Percentiles rank a stretch among this genome's conserved stretches.
Conservation (phyloP, 768 basidiomycete species). For the Suillus placidus region DNA sequence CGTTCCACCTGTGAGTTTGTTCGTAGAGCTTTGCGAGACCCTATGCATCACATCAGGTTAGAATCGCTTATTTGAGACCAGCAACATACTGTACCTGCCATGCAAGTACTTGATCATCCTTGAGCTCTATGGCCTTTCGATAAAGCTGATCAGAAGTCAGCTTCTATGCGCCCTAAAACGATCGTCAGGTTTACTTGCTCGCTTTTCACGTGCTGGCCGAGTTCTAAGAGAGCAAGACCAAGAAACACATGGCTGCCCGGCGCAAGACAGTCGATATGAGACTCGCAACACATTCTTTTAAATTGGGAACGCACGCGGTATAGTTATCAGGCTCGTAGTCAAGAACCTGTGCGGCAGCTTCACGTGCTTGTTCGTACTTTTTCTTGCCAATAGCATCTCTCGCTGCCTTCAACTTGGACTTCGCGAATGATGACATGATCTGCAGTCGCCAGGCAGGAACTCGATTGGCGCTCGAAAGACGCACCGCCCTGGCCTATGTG, state of each 20-base stretch:
- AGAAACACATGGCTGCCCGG: conserved; percentile 77
- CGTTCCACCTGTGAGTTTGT: conserved; percentile 57
- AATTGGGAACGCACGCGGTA: conserved; percentile 65
- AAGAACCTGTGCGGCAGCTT: conserved; percentile 65
- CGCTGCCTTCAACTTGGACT: conserved; percentile 76
- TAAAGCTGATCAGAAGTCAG: conserved; percentile 59
- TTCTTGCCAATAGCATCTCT: conserved; percentile 77
- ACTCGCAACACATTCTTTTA: not conserved
- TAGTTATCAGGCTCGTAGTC: conserved; percentile 84
- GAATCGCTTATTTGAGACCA: conserved; percentile 20
- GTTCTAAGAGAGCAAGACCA: conserved; percentile 76
- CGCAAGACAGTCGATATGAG: conserved; percentile 11
- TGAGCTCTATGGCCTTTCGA: conserved; percentile 70
- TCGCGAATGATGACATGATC: conserved; percentile 50
- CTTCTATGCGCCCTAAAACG: conserved; percentile 8
- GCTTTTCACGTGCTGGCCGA: conserved; percentile 70
- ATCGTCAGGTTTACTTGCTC: conserved; percentile 72
- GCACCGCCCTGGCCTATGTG: not conserved
- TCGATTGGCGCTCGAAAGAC: not conserved
- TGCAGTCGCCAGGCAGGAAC: not conserved
- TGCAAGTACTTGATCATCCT: conserved; percentile 72
- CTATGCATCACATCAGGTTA: conserved; percentile 39
- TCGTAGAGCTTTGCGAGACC: conserved; percentile 78
- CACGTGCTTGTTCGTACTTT: conserved; percentile 68
- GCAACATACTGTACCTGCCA: conserved; percentile 66